Evolutionary conservation across 805 yeast genomes (phyloP), one percentile per base, ranked within the genome.

Genomic region (Saturnispora hagleri): DNA sequence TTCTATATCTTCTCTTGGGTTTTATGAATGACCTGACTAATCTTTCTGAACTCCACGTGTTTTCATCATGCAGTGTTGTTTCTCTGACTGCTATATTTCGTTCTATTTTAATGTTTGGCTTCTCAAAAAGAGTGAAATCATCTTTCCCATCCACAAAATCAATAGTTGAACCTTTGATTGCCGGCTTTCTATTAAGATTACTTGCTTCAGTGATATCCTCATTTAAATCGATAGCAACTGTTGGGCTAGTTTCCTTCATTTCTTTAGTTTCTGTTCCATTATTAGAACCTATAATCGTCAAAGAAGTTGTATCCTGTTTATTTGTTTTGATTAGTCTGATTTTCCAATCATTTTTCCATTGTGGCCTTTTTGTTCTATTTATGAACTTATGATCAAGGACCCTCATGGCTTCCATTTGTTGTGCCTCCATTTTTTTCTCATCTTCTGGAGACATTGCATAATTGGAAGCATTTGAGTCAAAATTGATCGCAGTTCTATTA

Each of bases 1-100:
- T 51, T 20, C 53, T 55, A 26, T 51, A 56, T 47, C 51, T 60
- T n/a, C 44, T 26, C 6, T 55, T 54, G 36, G 96, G 95, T 62
- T 86, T 86, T 45, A 83, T 68, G 61, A 86, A 86, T 34, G 88
- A 70, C 52, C 76, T 76, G 8, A 86, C 77, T 51, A 91, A 73
- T 52, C 80, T 76, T 47, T 78, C 78, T 0, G 96, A 81, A 5
- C 84, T 77, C 65, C 86, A 88, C 55, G 77, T 82, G 47, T 71
- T 71, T 36, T 73, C 65, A 3, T 69, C 69, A 4, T 75, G 69
- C 13, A 63, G 28, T 2, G 59, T 54, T 8, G 57, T 57, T 24
- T 36, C 42, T 10, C 36, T 20, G 17, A 34, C 18, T 22, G 12
- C 8, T 1, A 50, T n/a, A 6, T 7, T 12, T 22, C 20, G 45